Evolutionary conservation across 768 basidiomycete species (phyloP).

Genomic region (Suillus weaverae): DNA sequence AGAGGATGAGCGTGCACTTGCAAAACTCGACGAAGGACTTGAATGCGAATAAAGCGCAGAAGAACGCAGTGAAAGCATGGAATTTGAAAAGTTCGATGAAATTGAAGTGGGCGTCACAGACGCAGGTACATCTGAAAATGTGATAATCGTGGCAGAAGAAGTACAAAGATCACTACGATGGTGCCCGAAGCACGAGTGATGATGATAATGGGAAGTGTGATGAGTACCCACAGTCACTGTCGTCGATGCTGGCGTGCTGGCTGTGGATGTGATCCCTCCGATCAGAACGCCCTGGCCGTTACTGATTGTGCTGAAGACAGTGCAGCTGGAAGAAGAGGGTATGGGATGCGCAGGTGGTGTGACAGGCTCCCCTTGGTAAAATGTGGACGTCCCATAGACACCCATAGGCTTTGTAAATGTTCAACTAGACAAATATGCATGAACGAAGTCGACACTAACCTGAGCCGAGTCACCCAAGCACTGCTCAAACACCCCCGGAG

Average conservation of each 20-base stretch:
- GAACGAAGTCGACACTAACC: conserved; percentile 26
- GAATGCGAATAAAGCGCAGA: background rate
- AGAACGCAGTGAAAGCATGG: background rate
- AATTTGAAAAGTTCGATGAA: background rate
- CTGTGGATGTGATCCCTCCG: conserved; percentile 23
- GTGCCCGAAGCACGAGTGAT: background rate
- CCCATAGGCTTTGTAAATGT: conserved; percentile 52
- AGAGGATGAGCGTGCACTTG: background rate
- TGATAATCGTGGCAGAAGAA: conserved; percentile 13
- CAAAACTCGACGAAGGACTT: conserved; percentile 6
- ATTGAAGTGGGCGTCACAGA: conserved; percentile 5
- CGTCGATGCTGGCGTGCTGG: conserved; percentile 1
- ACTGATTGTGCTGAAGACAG: conserved; percentile 48
- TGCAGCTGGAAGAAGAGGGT: conserved; percentile 64
- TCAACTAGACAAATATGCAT: conserved; percentile 1
- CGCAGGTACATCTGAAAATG: conserved; percentile 5
- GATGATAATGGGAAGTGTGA: background rate
- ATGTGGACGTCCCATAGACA: conserved; percentile 67
- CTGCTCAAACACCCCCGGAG: conserved; percentile 44
- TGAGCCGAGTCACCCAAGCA: conserved; percentile 55
- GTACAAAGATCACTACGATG: background rate
- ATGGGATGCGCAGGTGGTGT: conserved; percentile 59
- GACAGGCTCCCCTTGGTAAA: conserved; percentile 57
- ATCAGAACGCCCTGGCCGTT: conserved; percentile 38
- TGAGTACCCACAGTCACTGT: conserved; percentile 2